Conservation (phyloP, 306 rosid genomes). For the Calophaca sinica region DNA sequence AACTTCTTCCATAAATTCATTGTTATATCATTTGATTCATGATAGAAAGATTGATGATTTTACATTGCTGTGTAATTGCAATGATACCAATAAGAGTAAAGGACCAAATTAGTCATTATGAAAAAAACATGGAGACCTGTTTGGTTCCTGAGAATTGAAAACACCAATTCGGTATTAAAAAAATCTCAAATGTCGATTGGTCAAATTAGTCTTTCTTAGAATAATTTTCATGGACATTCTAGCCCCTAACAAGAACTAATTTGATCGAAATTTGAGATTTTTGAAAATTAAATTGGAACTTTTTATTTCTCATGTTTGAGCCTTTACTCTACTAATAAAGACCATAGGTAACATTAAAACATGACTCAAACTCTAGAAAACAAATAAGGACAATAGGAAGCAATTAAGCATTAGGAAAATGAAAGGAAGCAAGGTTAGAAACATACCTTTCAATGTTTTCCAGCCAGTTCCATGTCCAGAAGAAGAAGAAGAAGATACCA, state of each 20-base stretch:
- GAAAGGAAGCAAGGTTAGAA: not conserved
- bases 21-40: not conserved
- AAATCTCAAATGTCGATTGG: too few species aligned
- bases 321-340: too few species aligned
- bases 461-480: conserved; percentile 61
- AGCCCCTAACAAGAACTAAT: too few species aligned
- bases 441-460: conserved; percentile 71
- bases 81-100: not conserved
- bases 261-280: too few species aligned
- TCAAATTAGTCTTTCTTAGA: too few species aligned
- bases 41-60: conserved; percentile 4
- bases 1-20: not conserved
- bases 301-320: too few species aligned
- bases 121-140: too few species aligned
- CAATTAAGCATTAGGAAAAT: not conserved
- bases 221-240: too few species aligned
- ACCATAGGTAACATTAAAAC: not conserved
- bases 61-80: conserved; percentile 6
- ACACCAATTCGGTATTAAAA: too few species aligned
- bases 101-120: too few species aligned
- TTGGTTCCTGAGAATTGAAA: too few species aligned
- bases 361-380: not conserved
- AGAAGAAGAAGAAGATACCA: conserved; percentile 59
- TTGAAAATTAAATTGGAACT: too few species aligned
- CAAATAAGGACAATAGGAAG: not conserved